Conservation (phyloP, 108 stramenopile genomes). For the Schizochytrium sp. region DNA sequence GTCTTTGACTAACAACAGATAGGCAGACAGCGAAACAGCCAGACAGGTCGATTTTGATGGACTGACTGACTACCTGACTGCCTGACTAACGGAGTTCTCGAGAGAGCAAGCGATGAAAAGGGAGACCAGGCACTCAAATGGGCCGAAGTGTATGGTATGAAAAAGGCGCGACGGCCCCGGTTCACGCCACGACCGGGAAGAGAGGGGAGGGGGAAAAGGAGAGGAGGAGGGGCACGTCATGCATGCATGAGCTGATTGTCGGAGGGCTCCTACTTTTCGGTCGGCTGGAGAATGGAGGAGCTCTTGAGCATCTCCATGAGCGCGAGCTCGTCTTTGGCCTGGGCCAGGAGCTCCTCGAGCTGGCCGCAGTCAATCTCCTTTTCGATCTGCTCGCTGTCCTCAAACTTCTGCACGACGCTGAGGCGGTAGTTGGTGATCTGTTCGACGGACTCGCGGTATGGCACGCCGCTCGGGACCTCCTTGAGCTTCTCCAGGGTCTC, state of each 20-base stretch:
- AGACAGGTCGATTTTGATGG: neutral
- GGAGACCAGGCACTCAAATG: neutral
- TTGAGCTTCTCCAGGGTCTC: conserved; percentile 35
- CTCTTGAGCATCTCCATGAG: conserved; percentile 29
- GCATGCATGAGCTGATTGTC: no score
- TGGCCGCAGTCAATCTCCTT: conserved; percentile 44
- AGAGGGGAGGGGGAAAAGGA: no score
- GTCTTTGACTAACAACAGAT: no score
- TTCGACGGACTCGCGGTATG: conserved; percentile 34
- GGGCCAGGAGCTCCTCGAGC: conserved; percentile 42
- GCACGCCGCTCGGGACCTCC: conserved; percentile 26
- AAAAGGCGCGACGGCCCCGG: neutral
- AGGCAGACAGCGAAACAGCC: no score
- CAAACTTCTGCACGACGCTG: conserved; percentile 31
- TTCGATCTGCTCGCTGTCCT: conserved; percentile 39
- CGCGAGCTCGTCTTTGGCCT: conserved; percentile 36
- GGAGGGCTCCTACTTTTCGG: neutral
- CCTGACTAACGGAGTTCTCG: neutral
- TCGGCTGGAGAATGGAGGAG: neutral
- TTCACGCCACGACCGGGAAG: neutral
- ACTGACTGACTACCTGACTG: neutral
- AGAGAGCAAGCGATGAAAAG: neutral
- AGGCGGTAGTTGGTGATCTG: conserved; percentile 34
- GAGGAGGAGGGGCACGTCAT: no score
- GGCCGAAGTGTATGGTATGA: neutral